Evolutionary conservation across 1,284 basidiomycete genomes (phyloP), one percentile per base, ranked within the genome.

Genomic region (Wallemia mellicola): DNA sequence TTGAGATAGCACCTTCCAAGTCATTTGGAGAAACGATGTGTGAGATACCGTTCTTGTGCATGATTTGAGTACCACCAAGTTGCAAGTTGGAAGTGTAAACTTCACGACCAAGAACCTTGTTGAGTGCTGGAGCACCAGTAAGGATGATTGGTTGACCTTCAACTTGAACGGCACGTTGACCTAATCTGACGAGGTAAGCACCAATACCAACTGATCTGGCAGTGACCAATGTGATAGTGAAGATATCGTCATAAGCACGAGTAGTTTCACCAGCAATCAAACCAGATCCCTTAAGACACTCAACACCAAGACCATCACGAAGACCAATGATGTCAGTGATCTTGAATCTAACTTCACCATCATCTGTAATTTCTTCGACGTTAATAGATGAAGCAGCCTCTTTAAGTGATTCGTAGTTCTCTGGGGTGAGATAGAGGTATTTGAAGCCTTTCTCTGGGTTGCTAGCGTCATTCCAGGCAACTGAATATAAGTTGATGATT

Each of bases 91-190:
- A 94, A 14, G 94, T 96, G 72, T 99, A 98, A 48, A 98, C 94
- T 71, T 98, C 94, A 60, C 94, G 86, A 63, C 94, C 94, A 59
- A 99, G 81, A 2, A 99, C 91, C 75, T 99, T 98, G 79, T 98
- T 99, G 66, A 99, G 79, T 2, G 94, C 94, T 28, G 81, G 80
- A 54, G 91, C 92, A 67, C 94, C 94, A 15, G 94, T 99, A 62
- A 99, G 79, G 71, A 99, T 99, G 73, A 99, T 95, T 1, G 94
- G 94, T 68, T 96, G 92, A 58, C 92, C 91, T 72, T 96, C 94
- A 60, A 99, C 94, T 71, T 99, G 94, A 59, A 99, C 88, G 2
- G 94, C 86, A 67, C 94, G 83, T 74, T 98, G 86, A 66, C 94
- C 94, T 48, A 98, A 79, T 66, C 94, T 88, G 61, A 98, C 91